Evolutionary conservation across 2,329 filamentous ascomycete species (phyloP).

Genomic region (Colletotrichum chrysophilum): DNA sequence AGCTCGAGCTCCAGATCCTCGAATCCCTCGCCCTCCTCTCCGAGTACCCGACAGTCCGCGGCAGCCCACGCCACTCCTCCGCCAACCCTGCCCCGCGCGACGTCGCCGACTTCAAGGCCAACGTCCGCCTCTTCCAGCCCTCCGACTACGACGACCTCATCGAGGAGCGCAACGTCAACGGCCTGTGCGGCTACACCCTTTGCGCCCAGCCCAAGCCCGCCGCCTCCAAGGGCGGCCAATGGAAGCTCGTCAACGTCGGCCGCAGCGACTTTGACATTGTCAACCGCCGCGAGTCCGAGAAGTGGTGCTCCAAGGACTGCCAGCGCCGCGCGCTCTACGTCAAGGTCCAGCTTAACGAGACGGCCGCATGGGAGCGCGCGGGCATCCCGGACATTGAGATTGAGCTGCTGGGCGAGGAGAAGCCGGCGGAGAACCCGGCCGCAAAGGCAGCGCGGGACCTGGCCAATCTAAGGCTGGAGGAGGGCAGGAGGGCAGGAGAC

Average conservation of each 20-base stretch:
- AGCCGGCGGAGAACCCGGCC: conserved; percentile 47
- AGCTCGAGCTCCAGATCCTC: conserved; percentile 76
- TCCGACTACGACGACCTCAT: conserved; percentile 89
- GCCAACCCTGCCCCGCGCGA: conserved; percentile 63
- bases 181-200: conserved; percentile 82
- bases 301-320: conserved; percentile 86
- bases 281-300: conserved; percentile 73
- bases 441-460: conserved; percentile 41
- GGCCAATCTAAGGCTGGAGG: conserved; percentile 48
- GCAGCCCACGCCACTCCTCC: conserved; percentile 39
- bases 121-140: conserved; percentile 79
- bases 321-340: conserved; percentile 82
- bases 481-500: conserved; percentile 43
- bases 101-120: conserved; percentile 65
- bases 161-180: conserved; percentile 85
- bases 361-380: conserved; percentile 82
- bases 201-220: conserved; percentile 71
- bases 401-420: conserved; percentile 71
- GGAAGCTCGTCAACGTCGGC: conserved; percentile 65
- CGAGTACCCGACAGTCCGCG: conserved; percentile 52
- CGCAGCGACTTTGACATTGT: conserved; percentile 70
- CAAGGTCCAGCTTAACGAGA: conserved; percentile 85
- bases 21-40: conserved; percentile 75
- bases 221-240: conserved; percentile 64
- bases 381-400: conserved; percentile 62